Evolutionary conservation across 1,284 basidiomycete species (phyloP).

Genomic region (Coniferiporia weirii): DNA sequence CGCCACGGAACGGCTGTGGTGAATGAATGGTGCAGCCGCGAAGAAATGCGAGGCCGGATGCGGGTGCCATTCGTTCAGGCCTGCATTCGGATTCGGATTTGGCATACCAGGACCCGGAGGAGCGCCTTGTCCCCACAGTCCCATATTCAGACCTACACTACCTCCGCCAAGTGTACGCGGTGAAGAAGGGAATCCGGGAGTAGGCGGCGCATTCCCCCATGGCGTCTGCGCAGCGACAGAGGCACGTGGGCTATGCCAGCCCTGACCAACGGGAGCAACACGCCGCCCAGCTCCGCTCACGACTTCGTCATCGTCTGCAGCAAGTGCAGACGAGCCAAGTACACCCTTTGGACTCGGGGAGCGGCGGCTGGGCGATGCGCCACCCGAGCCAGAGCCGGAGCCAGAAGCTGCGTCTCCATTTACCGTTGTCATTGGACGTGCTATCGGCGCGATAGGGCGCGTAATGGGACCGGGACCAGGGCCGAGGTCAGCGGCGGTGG

Average conservation of each 20-base stretch:
- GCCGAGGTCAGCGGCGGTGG: conserved; percentile 31
- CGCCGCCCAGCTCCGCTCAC: conserved; percentile 27
- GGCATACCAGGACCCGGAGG: neutral
- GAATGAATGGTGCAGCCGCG: conserved; percentile 42
- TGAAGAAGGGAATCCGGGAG: conserved; percentile 30
- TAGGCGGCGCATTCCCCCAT: conserved; percentile 36
- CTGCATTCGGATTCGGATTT: neutral
- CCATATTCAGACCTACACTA: neutral
- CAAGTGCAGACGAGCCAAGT: conserved; percentile 71
- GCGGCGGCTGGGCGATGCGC: conserved; percentile 56
- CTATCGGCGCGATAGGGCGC: conserved; percentile 45
- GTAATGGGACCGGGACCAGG: conserved; percentile 61
- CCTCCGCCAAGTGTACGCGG: conserved; percentile 24
- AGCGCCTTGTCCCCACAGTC: neutral
- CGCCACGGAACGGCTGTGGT: conserved; percentile 34
- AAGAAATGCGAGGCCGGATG: conserved; percentile 40
- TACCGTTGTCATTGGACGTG: conserved; percentile 37
- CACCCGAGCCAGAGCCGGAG: conserved; percentile 46
- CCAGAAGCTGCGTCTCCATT: conserved; percentile 28
- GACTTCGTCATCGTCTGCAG: conserved; percentile 76
- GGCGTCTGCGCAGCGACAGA: conserved; percentile 31
- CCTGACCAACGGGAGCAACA: conserved; percentile 37
- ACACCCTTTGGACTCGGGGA: conserved; percentile 69
- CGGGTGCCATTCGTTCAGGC: conserved; percentile 37
- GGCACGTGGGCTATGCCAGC: conserved; percentile 39